Conservation (phyloP, 2,329 filamentous ascomycete genomes). For the Pseudogymnoascus sp. region DNA sequence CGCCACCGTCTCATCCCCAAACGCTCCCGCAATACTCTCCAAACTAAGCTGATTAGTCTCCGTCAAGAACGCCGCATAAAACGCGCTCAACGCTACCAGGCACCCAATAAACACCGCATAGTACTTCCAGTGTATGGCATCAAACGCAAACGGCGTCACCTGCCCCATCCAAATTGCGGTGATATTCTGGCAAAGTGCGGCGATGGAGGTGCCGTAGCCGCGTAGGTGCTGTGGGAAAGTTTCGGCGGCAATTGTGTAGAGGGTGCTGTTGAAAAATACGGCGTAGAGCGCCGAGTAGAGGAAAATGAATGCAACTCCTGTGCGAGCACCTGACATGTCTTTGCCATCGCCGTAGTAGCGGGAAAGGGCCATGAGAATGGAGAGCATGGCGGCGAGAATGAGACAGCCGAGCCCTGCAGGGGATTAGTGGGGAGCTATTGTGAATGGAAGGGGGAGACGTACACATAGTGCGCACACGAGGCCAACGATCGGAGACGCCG, state of each 20-base stretch:
- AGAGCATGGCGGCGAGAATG: constrained; percentile 24
- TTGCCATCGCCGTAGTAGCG: constrained; percentile 13
- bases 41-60: constrained; percentile 30
- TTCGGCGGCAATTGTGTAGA: constrained; percentile 28
- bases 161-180: constrained; percentile 29
- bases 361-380: constrained; percentile 24
- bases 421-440: constrained; percentile 17
- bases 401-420: constrained; percentile 21
- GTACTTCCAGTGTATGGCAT: constrained; percentile 27
- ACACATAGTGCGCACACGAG: constrained; percentile 18
- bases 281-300: constrained; percentile 27
- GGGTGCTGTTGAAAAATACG: constrained; percentile 27
- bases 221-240: constrained; percentile 27
- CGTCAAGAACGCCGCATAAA: constrained; percentile 31
- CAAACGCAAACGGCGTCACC: constrained; percentile 25
- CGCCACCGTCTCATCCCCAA: constrained; percentile 27
- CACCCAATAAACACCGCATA: constrained; percentile 31
- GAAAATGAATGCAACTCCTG: constrained; percentile 29
- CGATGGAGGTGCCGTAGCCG: constrained; percentile 20
- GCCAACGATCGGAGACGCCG: constrained; percentile 27
- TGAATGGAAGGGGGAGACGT: constrained; percentile 9
- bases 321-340: constrained; percentile 20
- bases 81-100: constrained; percentile 25
- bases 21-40: constrained; percentile 29
- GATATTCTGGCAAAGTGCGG: constrained; percentile 26